A percentile compares a stretch with the other conserved stretches of the same genome.
These are phyloP conservation scores for Saccharomyces hybrid DNA, from an alignment of 1,139 yeast species.

Conservation along the genomic window DNA sequence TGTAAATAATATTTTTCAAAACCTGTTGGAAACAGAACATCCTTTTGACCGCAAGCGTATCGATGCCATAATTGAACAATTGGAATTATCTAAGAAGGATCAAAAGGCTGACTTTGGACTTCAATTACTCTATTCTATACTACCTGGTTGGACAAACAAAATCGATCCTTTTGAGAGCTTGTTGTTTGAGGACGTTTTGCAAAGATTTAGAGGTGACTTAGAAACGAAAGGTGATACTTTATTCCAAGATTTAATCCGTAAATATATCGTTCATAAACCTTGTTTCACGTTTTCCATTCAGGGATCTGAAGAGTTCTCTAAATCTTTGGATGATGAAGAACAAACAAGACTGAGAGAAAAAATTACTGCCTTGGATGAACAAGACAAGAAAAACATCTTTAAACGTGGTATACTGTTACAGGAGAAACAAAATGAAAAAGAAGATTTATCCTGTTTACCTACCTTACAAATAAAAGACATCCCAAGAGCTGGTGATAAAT, in stretches of 20 bases:
- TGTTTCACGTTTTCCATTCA: conserved; percentile 67
- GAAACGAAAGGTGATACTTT: conserved; percentile 46
- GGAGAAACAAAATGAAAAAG: conserved; percentile 56
- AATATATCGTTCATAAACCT: conserved; percentile 47
- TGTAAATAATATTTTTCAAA: conserved; percentile 41
- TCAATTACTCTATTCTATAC: conserved; percentile 60
- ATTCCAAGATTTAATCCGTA: conserved; percentile 50
- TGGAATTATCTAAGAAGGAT: conserved; percentile 75
- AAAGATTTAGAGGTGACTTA: conserved; percentile 55
- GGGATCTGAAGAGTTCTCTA: conserved; percentile 53
- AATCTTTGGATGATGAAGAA: conserved; percentile 48
- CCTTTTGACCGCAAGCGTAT: conserved; percentile 57
- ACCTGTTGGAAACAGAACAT: conserved; percentile 34
- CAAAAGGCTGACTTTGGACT: conserved; percentile 90
- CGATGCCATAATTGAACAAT: conserved; percentile 80
- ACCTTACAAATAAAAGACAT: conserved; percentile 69
- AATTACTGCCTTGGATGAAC: conserved; percentile 41
- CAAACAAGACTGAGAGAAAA: conserved; percentile 40
- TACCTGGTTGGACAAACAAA: conserved; percentile 80
- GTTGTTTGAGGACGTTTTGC: conserved; percentile 55
- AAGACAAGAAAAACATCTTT: conserved; percentile 52
- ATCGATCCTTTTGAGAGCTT: conserved; percentile 62
- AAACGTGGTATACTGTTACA: conserved; percentile 54
- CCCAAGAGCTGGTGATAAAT: conserved; percentile 44
- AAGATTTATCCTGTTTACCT: conserved; percentile 75